Base-by-base conservation (phyloP, 2,329 filamentous ascomycete genomes). In the Apiospora malaysiana region DNA sequence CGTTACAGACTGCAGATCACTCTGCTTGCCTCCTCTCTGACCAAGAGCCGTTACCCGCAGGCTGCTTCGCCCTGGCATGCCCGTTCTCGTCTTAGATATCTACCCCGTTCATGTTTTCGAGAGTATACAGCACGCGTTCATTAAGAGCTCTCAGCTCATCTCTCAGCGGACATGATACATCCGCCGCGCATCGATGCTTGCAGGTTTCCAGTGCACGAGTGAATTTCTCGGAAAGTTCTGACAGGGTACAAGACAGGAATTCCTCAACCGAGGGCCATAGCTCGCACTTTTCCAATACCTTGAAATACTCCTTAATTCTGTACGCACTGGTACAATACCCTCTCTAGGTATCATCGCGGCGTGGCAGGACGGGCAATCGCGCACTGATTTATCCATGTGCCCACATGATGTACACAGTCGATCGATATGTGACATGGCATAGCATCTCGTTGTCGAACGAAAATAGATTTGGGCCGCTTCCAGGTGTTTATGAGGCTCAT, bases 401-500 rank as follows among this genome's bases (percentile, higher is more conserved):
- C 27, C 51, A 32, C 51, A 59, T 21, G 16, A 21, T 18, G 5
- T 18, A 27, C 51, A 59, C 8, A 37, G 7, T 0, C 16, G 18
- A 21, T 37, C 8, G 27, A 21, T 3, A 6, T 32, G 1, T 9
- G 16, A 1, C 27, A 59, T 59, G 0, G 6, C 5, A 21, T 37
- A 21, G 2, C 8, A 37, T 37, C 27, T 25, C 2, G 32, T 59
- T 3, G 27, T 21, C 27, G 12, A 2, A 4, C 27, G 51, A 9
- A 59, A 16, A 2, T 21, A 1, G 27, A 0, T 2, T 37, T 21
- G 25, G 1, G 14, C 2, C 0, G 0, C 0, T 37, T 59, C 25
- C 16, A 59, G 16, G 2, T 21, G 1, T 0, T 2, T 8, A 59
- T 21, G 51, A 59, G 37, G 27, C 7, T 1, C 1, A 1, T 21